These are phyloP conservation scores for Fusarium euwallaceae DNA, from an alignment of 2,329 filamentous ascomycete species.

Conservation along the genomic window DNA sequence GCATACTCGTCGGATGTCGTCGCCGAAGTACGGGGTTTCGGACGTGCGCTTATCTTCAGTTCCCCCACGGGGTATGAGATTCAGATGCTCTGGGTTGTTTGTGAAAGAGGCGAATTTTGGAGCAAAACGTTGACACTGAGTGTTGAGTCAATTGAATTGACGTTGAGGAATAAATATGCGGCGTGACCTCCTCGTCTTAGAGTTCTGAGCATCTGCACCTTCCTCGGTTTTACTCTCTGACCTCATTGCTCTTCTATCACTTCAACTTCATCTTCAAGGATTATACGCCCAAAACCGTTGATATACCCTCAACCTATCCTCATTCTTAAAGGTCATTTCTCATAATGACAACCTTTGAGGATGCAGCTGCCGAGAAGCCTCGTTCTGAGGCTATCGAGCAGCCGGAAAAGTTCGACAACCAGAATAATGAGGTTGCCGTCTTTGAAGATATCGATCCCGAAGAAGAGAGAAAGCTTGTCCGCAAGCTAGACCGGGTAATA, in stretches of 20 bases:
- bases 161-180: background rate
- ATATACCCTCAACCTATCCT: no score
- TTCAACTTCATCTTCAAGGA: background rate
- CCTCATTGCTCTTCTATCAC: background rate
- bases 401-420: slow-evolving; percentile 9
- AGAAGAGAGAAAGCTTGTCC: slow-evolving; percentile 32
- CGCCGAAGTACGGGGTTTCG: slow-evolving; percentile 4
- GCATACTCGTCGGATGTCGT: slow-evolving; percentile 3
- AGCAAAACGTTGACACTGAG: background rate
- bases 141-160: background rate
- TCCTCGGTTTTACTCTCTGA: background rate
- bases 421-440: slow-evolving; percentile 27
- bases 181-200: background rate
- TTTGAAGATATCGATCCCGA: slow-evolving; percentile 32
- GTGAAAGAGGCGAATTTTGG: background rate
- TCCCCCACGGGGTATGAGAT: background rate
- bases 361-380: background rate
- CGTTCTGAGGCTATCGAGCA: slow-evolving; percentile 5
- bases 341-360: slow-evolving; percentile 18
- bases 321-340: background rate
- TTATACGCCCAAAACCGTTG: background rate
- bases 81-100: no score
- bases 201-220: background rate
- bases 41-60: background rate
- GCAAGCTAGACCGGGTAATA: slow-evolving; percentile 32